Conservation (phyloP, 1,284 basidiomycete species). For the Ceratobasidium sp. region DNA sequence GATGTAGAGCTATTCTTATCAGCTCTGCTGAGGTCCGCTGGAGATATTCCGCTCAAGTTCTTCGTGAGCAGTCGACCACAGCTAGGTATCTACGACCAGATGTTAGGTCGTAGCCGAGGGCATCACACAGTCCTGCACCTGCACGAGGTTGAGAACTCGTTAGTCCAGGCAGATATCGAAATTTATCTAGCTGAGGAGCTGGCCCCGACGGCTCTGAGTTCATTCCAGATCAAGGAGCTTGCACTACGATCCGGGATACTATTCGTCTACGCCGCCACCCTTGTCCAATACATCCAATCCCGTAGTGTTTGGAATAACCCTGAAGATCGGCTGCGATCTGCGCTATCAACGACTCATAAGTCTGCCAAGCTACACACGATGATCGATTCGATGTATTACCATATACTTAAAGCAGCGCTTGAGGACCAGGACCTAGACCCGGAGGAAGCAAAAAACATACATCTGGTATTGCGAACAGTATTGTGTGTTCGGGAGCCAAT, state of each 20-base stretch:
- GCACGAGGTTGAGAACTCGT: constrained; percentile 5
- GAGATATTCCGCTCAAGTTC: constrained; percentile 45
- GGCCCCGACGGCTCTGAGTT: background rate
- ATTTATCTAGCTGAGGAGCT: background rate
- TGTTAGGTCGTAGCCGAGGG: background rate
- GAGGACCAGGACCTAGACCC: background rate
- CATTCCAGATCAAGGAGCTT: background rate
- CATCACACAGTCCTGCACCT: background rate
- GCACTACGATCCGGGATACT: background rate
- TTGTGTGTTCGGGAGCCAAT: constrained; percentile 6
- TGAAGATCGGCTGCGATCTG: background rate
- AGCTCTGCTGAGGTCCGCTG: constrained; percentile 43
- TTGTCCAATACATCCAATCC: constrained; percentile 4
- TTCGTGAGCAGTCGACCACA: constrained; percentile 48
- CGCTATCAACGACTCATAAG: background rate
- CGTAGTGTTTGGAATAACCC: background rate
- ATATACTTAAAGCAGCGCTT: background rate
- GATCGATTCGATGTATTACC: background rate
- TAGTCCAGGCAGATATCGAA: constrained; percentile 11
- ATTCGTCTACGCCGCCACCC: constrained; percentile 15
- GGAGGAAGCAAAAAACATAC: background rate
- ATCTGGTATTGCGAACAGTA: background rate
- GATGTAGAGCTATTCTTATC: constrained; percentile 40
- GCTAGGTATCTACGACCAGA: background rate
- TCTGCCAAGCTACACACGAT: background rate